Base-by-base conservation (phyloP, 148 eudicot species). In the Linanthus parryae region DNA sequence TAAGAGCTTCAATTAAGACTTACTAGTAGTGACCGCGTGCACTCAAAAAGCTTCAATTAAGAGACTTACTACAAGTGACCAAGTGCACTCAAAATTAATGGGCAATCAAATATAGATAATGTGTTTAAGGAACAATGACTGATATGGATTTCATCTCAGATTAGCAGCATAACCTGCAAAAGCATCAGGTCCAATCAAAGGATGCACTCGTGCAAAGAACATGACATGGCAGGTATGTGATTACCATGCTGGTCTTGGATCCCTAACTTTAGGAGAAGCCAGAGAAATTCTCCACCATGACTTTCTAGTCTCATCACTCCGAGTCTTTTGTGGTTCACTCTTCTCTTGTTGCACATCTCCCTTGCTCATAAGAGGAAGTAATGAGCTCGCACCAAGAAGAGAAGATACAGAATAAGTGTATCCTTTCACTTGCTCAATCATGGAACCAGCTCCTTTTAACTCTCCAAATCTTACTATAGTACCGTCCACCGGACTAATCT, bases 351-450 rank as follows among this genome's bases (percentile, higher is more conserved):
- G 70, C 33, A 30, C 64, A 53, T 71, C 66, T 40, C 69, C 63
- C 22, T 62, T 73, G 46, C 68, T 67, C 60, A 63, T 76, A 64
- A 67, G 57, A 29, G 84, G 92, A 58, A 74, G 74, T 23, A 77
- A 61, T 28, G 87, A 73, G 69, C 68, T 84, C 44, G 60, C 68
- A 27, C 98, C 98, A 61, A 92, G 85, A 64, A 92, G 85, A 50
- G 90, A 67, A 49, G 80, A 75, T 49, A 71, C 81, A 37, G 98
- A 84, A 65, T 92, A 92, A 9, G 96, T 81, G 56, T 67, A 87
- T 24, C 98, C 96, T 76, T 92, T 92, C 42, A 92, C 95, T 79
- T 92, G 98, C 76, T 92, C 98, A 47, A 92, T 84, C 96, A 84
- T 79, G 53, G 74, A 74, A 30, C 98, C 85, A 46, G 83, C 65